Percentiles rank a stretch among this genome's conserved stretches.
Conservation (phyloP, 306 rosid genomes). For the Cicer yamashitae region DNA sequence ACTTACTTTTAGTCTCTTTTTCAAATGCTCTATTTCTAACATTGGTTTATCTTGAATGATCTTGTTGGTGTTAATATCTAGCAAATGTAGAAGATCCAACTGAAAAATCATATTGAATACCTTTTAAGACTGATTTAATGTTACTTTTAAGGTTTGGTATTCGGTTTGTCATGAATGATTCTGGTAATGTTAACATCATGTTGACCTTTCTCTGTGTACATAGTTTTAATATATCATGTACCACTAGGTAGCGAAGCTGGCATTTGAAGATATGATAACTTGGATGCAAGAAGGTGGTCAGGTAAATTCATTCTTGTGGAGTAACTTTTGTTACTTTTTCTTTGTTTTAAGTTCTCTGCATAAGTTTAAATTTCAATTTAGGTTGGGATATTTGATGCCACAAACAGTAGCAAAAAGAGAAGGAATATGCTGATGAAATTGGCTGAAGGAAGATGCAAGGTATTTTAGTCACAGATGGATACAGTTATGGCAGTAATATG, state of each 20-base stretch:
- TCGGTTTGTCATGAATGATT: constrained; percentile 38
- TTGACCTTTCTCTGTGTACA: constrained; percentile 61
- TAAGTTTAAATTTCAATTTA: constrained; percentile 48
- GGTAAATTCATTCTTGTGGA: constrained; percentile 60
- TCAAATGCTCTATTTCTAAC: constrained; percentile 29
- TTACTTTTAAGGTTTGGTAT: constrained; percentile 20
- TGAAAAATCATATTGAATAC: constrained; percentile 4
- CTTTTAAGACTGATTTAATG: constrained; percentile 22
- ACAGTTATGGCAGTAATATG: constrained; percentile 37
- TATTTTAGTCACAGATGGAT: constrained; percentile 47
- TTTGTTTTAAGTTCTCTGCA: constrained; percentile 38
- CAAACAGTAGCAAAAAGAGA: constrained; percentile 84
- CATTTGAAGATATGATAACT: constrained; percentile 98
- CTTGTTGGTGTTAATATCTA: constrained; percentile 49
- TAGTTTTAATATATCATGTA: constrained; percentile 81
- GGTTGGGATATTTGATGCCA: constrained; percentile 99
- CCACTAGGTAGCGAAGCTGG: constrained; percentile 96
- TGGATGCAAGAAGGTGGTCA: constrained; percentile 99
- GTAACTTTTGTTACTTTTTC: constrained; percentile 35
- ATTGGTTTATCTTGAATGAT: constrained; percentile 35
- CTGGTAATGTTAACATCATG: constrained; percentile 53
- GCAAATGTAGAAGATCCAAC: constrained; percentile 22
- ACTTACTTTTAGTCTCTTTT: background rate
- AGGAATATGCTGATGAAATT: constrained; percentile 92
- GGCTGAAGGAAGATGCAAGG: constrained; percentile 99